These are phyloP conservation scores for Dryadomyces sulphureus DNA, from an alignment of 2,329 filamentous ascomycete species.

Conservation along the genomic window DNA sequence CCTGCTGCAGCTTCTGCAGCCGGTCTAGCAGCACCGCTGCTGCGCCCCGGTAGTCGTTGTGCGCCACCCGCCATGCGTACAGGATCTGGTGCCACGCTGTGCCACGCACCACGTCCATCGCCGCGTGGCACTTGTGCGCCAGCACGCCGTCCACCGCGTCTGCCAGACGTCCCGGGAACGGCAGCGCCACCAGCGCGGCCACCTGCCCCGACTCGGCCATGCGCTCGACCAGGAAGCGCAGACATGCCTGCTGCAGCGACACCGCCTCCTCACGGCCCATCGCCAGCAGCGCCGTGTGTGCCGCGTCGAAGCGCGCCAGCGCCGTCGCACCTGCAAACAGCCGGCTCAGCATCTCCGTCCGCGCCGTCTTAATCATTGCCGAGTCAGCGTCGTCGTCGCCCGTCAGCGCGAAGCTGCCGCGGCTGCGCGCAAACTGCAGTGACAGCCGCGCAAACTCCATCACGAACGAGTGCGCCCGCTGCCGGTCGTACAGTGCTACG, in stretches of 20 bases:
- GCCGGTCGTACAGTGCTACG: conserved; percentile 64
- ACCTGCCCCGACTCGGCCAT: conserved; percentile 56
- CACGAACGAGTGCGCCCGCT: conserved; percentile 64
- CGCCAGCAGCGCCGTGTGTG: conserved; percentile 63
- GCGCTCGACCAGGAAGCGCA: conserved; percentile 53
- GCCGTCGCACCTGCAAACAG: conserved; percentile 72
- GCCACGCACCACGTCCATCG: conserved; percentile 40
- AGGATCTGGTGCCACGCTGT: conserved; percentile 77
- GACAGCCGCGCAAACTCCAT: conserved; percentile 70
- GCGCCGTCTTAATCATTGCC: conserved; percentile 11
- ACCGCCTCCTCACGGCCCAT: conserved; percentile 26
- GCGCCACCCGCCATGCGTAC: conserved; percentile 77
- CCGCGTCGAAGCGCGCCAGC: conserved; percentile 66
- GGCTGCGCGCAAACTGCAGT: conserved; percentile 41
- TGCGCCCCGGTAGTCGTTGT: conserved; percentile 72
- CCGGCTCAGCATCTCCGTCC: conserved; percentile 62
- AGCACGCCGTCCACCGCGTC: conserved; percentile 70
- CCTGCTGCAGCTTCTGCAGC: conserved; percentile 44
- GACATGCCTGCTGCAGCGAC: conserved; percentile 55
- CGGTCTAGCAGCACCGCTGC: conserved; percentile 48
- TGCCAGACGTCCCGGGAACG: conserved; percentile 52
- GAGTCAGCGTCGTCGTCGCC: not conserved
- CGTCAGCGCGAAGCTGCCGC: not conserved
- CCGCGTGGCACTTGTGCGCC: conserved; percentile 42
- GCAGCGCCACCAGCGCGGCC: conserved; percentile 56